Evolutionary conservation across 1,139 yeast genomes (phyloP).

Genomic region (Taphrina communis): DNA sequence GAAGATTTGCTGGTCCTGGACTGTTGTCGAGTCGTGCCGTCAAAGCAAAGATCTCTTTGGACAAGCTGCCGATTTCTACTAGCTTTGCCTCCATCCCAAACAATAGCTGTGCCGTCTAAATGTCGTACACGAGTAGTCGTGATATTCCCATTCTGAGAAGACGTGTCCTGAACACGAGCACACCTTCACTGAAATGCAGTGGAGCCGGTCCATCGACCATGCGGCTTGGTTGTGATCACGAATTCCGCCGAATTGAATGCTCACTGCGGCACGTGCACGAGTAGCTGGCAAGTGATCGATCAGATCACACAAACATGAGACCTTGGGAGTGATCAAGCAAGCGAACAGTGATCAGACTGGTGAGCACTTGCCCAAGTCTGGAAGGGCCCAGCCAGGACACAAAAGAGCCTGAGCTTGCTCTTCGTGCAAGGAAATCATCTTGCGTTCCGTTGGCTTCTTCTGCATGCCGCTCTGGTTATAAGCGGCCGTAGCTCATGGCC

Average conservation of each 20-base stretch:
- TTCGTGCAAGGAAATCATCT: too few relatives aligned
- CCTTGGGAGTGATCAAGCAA: not conserved
- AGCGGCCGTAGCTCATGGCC: slow-evolving; percentile 1
- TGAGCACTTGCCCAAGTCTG: not conserved
- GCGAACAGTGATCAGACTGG: not conserved
- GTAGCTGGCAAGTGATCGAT: not conserved
- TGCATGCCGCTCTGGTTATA: too few relatives aligned
- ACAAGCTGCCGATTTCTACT: slow-evolving; percentile 3
- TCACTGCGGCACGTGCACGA: too few relatives aligned
- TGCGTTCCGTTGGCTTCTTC: too few relatives aligned
- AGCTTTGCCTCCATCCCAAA: slow-evolving; percentile 27
- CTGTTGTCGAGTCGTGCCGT: slow-evolving; percentile 15
- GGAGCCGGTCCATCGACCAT: slow-evolving; percentile 2
- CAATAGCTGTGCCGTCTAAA: not conserved
- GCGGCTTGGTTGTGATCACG: not conserved
- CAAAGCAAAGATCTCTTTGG: slow-evolving; percentile 21
- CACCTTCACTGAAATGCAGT: not conserved
- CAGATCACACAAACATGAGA: not conserved
- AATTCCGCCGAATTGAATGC: too few relatives aligned
- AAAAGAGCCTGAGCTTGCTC: too few relatives aligned
- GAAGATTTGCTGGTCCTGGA: slow-evolving; percentile 26
- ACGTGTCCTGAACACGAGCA: not conserved
- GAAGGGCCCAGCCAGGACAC: not conserved
- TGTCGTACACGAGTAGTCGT: not conserved
- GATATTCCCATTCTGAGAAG: not conserved